These are phyloP conservation scores for Yueomyces sinensis DNA, from an alignment of 805 yeast species.

Conservation along the genomic window DNA sequence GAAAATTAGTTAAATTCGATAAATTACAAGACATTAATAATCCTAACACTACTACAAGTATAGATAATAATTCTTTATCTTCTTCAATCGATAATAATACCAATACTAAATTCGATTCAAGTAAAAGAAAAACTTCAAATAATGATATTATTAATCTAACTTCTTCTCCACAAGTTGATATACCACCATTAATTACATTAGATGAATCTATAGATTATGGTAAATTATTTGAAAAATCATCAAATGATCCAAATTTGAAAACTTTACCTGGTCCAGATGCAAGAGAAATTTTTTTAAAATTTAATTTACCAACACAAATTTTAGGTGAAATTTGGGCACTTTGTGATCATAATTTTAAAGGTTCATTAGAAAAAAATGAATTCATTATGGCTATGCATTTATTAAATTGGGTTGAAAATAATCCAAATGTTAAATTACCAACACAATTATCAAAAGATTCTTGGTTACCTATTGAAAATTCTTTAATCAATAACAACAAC, in stretches of 20 bases:
- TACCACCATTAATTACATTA: background rate
- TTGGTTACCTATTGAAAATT: constrained; percentile 25
- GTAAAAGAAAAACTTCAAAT: too few relatives aligned
- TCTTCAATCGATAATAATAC: background rate
- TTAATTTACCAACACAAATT: constrained; percentile 62
- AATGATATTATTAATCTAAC: background rate
- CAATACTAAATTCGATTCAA: background rate
- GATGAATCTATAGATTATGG: background rate
- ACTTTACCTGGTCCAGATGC: constrained; percentile 59
- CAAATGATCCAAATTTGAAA: background rate
- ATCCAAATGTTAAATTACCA: constrained; percentile 50
- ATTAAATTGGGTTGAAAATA: constrained; percentile 58
- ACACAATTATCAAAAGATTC: constrained; percentile 27
- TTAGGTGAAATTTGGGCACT: constrained; percentile 83
- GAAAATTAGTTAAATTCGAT: background rate
- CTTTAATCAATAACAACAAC: too few relatives aligned
- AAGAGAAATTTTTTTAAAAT: constrained; percentile 74
- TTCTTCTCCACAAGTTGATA: background rate
- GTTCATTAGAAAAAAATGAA: constrained; percentile 57
- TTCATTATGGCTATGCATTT: constrained; percentile 91
- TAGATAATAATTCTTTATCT: background rate
- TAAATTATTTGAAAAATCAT: background rate
- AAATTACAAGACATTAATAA: too few relatives aligned
- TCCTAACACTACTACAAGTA: background rate
- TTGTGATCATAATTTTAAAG: constrained; percentile 63